These are phyloP conservation scores for Tremella yokohamensis DNA, from an alignment of 768 basidiomycete genomes.

Conservation along the genomic window DNA sequence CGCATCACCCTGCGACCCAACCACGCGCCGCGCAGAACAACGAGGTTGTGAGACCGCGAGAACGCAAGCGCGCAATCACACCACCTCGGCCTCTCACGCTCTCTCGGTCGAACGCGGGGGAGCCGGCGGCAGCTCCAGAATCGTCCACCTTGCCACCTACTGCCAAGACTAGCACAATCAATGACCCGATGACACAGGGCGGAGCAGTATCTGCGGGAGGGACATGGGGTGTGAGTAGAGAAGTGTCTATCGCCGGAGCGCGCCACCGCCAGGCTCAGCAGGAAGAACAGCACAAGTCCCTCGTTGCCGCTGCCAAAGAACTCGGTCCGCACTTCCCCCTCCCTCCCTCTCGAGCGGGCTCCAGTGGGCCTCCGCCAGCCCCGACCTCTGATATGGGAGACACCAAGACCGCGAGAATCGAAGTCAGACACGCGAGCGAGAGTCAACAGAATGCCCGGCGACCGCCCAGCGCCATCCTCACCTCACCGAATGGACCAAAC, in stretches of 20 bases:
- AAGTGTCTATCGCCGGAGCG: not conserved
- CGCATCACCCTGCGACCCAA: not conserved
- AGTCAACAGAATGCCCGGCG: too few species aligned
- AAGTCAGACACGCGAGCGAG: too few species aligned
- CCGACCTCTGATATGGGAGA: too few species aligned
- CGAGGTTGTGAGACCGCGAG: not conserved
- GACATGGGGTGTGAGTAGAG: not conserved
- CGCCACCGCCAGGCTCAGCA: not conserved
- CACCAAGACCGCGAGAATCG: too few species aligned
- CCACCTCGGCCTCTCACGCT: not conserved
- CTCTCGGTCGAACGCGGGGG: not conserved
- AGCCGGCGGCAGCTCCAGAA: not conserved
- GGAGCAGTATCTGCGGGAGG: conserved; percentile 4
- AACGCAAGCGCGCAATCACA: not conserved
- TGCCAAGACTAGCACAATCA: not conserved
- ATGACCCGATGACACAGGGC: too few species aligned
- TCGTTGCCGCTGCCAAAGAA: conserved; percentile 21
- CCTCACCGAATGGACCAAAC: too few species aligned
- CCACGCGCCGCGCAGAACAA: not conserved
- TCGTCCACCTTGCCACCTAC: not conserved
- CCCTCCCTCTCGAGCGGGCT: conserved; percentile 16
- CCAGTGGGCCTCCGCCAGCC: too few species aligned
- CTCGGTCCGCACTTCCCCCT: conserved; percentile 32
- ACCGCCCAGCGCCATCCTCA: too few species aligned
- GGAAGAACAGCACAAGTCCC: conserved; percentile 14